Conservation (phyloP, 257 asterid species). For the Solanum ossicruentum region DNA sequence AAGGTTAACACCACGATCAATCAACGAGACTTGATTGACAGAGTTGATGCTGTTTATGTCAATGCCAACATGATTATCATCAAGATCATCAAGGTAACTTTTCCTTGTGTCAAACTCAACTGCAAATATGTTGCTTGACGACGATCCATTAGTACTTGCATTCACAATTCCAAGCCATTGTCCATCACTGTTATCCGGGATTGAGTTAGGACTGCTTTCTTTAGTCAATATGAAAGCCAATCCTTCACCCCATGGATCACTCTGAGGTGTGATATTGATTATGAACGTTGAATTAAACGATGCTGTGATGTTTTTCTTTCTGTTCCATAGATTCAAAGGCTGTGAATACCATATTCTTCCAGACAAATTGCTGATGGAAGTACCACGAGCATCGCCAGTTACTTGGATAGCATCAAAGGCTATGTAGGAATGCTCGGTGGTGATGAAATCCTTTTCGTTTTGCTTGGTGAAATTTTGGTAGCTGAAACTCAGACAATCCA, state of each 20-base stretch:
- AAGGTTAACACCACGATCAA: background rate
- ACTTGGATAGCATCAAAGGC: background rate
- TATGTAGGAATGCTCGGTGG: background rate
- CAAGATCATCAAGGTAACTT: conserved; percentile 3
- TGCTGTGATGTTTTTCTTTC: background rate
- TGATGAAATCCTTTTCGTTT: background rate
- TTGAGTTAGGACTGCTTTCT: background rate
- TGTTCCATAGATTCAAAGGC: conserved; percentile 3
- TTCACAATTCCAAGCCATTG: conserved; percentile 9
- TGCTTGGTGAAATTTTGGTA: background rate
- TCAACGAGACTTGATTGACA: background rate
- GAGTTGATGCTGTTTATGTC: conserved; percentile 3
- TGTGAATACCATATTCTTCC: conserved; percentile 1
- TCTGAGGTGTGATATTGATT: background rate
- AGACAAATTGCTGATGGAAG: background rate
- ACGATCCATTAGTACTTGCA: background rate
- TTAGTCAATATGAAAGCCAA: conserved; percentile 9
- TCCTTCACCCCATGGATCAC: conserved; percentile 3
- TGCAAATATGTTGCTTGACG: background rate
- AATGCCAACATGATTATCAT: conserved; percentile 9
- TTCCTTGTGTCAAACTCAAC: conserved; percentile 7
- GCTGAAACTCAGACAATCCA: background rate
- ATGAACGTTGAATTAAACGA: conserved; percentile 4
- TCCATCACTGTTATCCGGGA: background rate
- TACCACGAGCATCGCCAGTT: background rate